Percentiles rank a stretch among this genome's conserved stretches.
phyloP scores from a whole-genome alignment of 208 protist genomes.

The Acanthamoeba castellanii region DNA sequence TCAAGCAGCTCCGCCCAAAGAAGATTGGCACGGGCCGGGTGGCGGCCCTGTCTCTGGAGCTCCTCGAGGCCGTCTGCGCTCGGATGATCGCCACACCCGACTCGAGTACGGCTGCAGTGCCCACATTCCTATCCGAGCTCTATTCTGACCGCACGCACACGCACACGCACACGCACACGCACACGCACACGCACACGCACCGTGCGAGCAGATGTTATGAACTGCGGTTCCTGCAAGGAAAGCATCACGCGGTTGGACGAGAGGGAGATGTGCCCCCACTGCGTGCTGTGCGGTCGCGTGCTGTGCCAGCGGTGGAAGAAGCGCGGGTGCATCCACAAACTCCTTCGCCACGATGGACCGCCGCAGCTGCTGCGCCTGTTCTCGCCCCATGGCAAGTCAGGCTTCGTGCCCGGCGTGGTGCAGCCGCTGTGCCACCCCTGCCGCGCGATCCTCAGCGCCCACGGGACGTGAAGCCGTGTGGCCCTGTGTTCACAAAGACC shows the following conservation, averaged over 20 bases:
- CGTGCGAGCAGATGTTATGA: not conserved
- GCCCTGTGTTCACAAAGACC: too few relatives aligned
- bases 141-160: too few relatives aligned
- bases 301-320: not conserved
- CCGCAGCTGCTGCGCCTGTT: too few relatives aligned
- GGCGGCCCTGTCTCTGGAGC: not conserved
- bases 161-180: not conserved
- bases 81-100: not conserved
- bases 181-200: not conserved
- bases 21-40: not conserved
- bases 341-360: too few relatives aligned
- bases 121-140: too few relatives aligned
- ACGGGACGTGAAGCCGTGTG: too few relatives aligned
- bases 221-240: not conserved
- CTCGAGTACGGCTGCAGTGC: not conserved
- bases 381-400: too few relatives aligned
- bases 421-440: too few relatives aligned
- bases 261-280: not conserved
- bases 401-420: too few relatives aligned
- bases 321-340: too few relatives aligned
- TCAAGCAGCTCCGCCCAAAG: not conserved
- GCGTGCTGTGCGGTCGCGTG: not conserved
- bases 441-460: too few relatives aligned
- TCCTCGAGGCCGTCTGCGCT: not conserved
- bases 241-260: not conserved